These are phyloP conservation scores for Asterochloris erici DNA, from an alignment of 139 green algal species.

Conservation along the genomic window DNA sequence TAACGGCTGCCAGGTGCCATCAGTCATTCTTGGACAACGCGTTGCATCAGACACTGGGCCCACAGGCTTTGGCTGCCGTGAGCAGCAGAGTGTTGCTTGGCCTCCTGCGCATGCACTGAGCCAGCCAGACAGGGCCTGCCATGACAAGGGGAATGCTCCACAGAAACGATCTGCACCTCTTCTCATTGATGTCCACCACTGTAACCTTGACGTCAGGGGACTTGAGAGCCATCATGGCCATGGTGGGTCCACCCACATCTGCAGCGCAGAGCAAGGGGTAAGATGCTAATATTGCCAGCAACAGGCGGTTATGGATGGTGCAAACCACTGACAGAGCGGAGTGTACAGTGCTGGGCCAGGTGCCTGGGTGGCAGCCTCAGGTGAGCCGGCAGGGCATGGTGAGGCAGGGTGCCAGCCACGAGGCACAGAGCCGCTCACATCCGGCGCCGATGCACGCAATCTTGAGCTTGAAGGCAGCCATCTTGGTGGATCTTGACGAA, in stretches of 20 bases:
- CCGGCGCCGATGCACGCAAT: slow-evolving; percentile 82
- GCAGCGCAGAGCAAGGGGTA: too few relatives aligned
- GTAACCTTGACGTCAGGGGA: slow-evolving; percentile 93
- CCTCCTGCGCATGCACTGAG: slow-evolving; percentile 66
- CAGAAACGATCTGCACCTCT: slow-evolving; percentile 59
- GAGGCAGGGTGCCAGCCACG: too few relatives aligned
- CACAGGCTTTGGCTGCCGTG: slow-evolving; percentile 79
- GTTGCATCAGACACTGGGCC: slow-evolving; percentile 43
- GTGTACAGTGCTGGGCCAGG: too few relatives aligned
- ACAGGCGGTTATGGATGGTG: too few relatives aligned
- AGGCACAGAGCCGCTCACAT: slow-evolving; percentile 15
- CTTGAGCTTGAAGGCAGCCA: slow-evolving; percentile 35
- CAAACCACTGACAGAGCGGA: too few relatives aligned
- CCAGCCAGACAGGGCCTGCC: slow-evolving; percentile 92
- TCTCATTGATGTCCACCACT: slow-evolving; percentile 91
- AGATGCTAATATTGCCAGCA: too few relatives aligned
- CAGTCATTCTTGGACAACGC: slow-evolving; percentile 75
- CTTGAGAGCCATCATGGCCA: slow-evolving; percentile 94
- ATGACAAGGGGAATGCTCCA: slow-evolving; percentile 83
- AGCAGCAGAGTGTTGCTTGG: slow-evolving; percentile 96
- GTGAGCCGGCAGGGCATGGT: too few relatives aligned
- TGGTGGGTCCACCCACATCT: slow-evolving; percentile 84
- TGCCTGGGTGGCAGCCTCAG: too few relatives aligned
- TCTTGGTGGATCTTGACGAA: too few relatives aligned
- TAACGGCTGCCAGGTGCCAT: neutral